Base-by-base conservation (phyloP, 2,329 filamentous ascomycete species). In the Septoria petroselini region DNA sequence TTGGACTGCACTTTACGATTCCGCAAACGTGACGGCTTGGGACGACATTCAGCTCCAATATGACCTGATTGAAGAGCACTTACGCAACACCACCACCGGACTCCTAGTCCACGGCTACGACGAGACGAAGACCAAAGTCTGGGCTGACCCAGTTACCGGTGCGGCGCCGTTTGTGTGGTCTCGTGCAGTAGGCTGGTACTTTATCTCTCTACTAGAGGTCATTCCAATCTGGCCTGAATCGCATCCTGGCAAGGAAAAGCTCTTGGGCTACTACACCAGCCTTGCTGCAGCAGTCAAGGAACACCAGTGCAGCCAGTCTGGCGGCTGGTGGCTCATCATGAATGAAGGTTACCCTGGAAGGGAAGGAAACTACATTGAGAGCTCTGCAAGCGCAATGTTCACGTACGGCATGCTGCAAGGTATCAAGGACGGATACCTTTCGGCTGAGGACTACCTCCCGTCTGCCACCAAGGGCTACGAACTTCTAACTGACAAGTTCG, bases 271-370 rank as follows among this genome's bases (percentile, higher is more conserved):
- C 51, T 54, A 73, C 18, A 58, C 62, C 0, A 58, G 67, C 2
- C 62, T 76, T 0, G 68, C 71, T 0, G 69, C 70, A 5, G 71
- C 76, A 33, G 57, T 61, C n/a, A 58, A 61, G 1, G 68, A 62
- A 0, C 76, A 78, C n/a, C 69, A 81, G 54, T 67, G 82, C 30
- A 73, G 80, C 65, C 73, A 72, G 49, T 68, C 65, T 1, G 75
- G 77, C 9, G 78, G 72, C 2, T 83, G 79, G 78, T 82, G 78
- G 76, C 67, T 80, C 52, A 66, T 82, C 27, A 73, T 82, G 68
- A 73, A 72, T 49, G 71, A 75, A 35, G 70, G 84, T 79, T 71
- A 75, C 37, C 71, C 73, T 0, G 73, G 54, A 4, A 70, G 1
- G 58, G 54, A 40, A 38, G 54, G 54, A 14, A 84, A 84, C 60